phyloP scores from a whole-genome alignment of 805 yeast species.

The Sungouiozyma ichnusensis region DNA sequence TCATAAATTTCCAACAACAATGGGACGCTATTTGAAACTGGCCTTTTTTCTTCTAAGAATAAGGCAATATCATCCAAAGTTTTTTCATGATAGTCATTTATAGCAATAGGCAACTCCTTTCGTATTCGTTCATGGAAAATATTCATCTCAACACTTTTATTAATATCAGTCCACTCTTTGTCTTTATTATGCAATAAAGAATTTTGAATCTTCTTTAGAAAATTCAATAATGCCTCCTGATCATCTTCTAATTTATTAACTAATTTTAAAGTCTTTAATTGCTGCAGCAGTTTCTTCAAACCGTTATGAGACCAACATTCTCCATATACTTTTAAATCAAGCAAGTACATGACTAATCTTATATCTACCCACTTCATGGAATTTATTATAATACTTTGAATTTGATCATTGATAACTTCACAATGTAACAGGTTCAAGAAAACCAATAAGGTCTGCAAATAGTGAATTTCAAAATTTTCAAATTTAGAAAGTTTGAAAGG shows the following conservation, averaged over 20 bases:
- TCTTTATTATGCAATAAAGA: constrained; percentile 1
- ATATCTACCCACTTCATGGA: constrained; percentile 14
- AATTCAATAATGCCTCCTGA: constrained; percentile 3
- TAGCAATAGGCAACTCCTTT: constrained; percentile 4
- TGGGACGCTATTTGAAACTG: constrained; percentile 2
- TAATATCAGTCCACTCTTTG: constrained; percentile 7
- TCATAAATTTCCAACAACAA: constrained; percentile 11
- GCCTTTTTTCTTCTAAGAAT: constrained; percentile 4
- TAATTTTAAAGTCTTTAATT: constrained; percentile 19
- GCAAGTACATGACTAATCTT: constrained; percentile 19
- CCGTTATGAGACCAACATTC: constrained; percentile 26
- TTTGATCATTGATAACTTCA: constrained; percentile 11
- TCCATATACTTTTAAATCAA: constrained; percentile 20
- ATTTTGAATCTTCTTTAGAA: constrained; percentile 4
- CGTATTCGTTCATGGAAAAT: constrained; percentile 7
- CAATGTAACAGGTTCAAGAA: constrained; percentile 19
- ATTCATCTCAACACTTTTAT: constrained; percentile 18
- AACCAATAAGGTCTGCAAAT: constrained; percentile 13
- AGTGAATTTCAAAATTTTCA: constrained; percentile 12
- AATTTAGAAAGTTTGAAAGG: constrained; percentile 8
- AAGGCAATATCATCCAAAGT: constrained; percentile 13
- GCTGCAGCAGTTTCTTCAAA: constrained; percentile 11
- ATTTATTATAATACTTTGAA: constrained; percentile 15
- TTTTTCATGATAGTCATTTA: constrained; percentile 10
- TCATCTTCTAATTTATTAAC: constrained; percentile 15